A percentile compares a stretch with the other conserved stretches of the same genome.
Conservation (phyloP, 768 basidiomycete species). For the Lactifluus pinguis region DNA sequence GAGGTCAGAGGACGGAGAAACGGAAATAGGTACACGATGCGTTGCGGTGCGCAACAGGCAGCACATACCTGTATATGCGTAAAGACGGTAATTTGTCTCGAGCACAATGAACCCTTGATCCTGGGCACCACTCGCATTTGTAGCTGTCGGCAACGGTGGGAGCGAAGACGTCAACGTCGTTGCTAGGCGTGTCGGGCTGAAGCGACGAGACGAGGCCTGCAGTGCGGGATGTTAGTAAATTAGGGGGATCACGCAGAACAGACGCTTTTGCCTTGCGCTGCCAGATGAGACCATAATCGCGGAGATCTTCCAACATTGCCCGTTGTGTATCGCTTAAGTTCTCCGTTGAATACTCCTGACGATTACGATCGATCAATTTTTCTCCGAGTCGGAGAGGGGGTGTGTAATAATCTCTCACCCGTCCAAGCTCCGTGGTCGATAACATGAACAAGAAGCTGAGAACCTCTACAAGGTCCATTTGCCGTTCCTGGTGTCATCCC, state of each 20-base stretch:
- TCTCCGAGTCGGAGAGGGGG: constrained; percentile 6
- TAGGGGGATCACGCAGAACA: neutral
- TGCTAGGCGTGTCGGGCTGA: constrained; percentile 90
- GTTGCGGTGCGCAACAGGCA: neutral
- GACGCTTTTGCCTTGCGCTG: constrained; percentile 52
- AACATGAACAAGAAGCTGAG: constrained; percentile 94
- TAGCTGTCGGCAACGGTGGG: constrained; percentile 62
- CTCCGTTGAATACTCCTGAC: constrained; percentile 83
- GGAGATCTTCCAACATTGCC: constrained; percentile 85
- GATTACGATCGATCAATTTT: constrained; percentile 6
- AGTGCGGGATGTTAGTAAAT: neutral
- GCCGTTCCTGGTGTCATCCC: constrained; percentile 49
- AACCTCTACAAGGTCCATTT: constrained; percentile 90
- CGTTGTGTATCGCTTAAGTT: constrained; percentile 69
- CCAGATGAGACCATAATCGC: constrained; percentile 92
- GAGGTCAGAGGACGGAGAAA: constrained; percentile 9
- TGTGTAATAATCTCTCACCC: constrained; percentile 43
- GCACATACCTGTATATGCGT: constrained; percentile 85
- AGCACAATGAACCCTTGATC: constrained; percentile 88
- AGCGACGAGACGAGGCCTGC: constrained; percentile 66
- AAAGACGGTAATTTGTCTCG: constrained; percentile 97
- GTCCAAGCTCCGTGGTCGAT: constrained; percentile 90
- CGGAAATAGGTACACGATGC: neutral
- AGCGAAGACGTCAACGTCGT: constrained; percentile 91
- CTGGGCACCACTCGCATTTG: constrained; percentile 45